Evolutionary conservation across 2,329 filamentous ascomycete species (phyloP), one percentile per base, ranked within the genome.

Genomic region (Plenodomus lindquistii): DNA sequence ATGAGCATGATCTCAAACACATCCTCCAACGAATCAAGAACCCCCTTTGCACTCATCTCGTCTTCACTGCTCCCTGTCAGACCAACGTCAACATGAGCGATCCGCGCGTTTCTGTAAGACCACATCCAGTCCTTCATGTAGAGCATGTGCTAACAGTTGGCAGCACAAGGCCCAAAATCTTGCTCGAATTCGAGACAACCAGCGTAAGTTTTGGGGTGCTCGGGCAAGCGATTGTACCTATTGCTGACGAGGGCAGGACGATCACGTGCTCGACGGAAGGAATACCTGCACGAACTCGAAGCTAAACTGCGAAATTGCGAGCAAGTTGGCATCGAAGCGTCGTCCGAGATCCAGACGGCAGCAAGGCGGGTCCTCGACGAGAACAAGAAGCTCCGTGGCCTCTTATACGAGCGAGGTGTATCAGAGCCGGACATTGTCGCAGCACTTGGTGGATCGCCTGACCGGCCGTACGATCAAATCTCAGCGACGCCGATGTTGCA

Each of bases 111-210:
- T 61, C 61, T 50, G 66, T 66, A 38, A 39, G 43, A 38, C 24
- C 41, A 36, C 11, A n/a, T 18, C 9, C 40, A 38, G 18, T 40
- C 34, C 10, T 13, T 16, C 18, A n/a, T n/a, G 10, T 21, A 19
- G 29, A 18, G 15, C 15, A 27, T 41, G 35, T 27, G 15, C 49
- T 59, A 22, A 63, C 48, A 11, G 22, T 18, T 17, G 16, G 5
- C 35, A 59, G 53, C 55, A 72, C 50, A 72, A 69, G 50, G 61
- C 63, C 29, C 69, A 73, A 44, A 76, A 76, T 43, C 71, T 78
- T 27, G 80, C 82, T 39, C 85, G 87, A 48, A 86, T 91, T 57
- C 82, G 88, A 55, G 86, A 91, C 62, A 92, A 91, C 62, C 88
- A 91, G 67, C 80, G 68, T 71, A 56, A 62, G 65, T 54, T 20